phyloP scores from a whole-genome alignment of 2,329 filamentous ascomycete species.

The Colletotrichum sp. region DNA sequence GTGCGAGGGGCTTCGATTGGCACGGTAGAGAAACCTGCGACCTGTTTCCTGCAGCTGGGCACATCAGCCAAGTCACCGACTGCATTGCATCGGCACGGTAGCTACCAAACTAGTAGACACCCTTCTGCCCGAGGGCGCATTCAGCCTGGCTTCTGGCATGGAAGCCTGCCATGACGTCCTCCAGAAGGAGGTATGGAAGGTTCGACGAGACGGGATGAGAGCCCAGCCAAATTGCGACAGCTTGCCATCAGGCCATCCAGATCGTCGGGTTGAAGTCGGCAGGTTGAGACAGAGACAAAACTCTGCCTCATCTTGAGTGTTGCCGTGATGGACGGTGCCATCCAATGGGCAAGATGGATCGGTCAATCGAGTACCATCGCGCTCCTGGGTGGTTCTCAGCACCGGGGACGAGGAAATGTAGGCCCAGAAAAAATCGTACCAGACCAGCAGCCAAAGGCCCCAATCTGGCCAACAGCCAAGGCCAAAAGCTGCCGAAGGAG shows the following conservation, averaged over 20 bases:
- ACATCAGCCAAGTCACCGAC: not conserved
- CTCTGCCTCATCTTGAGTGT: not conserved
- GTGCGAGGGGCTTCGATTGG: not conserved
- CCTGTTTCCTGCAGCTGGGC: not conserved
- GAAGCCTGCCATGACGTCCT: not conserved
- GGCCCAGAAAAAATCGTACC: constrained; percentile 11
- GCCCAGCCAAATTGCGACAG: not conserved
- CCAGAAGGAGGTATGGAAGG: not conserved
- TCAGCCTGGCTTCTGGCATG: not conserved
- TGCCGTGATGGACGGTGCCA: not conserved
- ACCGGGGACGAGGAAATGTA: constrained; percentile 3
- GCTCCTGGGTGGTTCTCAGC: not conserved
- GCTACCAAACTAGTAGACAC: not conserved
- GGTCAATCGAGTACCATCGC: not conserved
- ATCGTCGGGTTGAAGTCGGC: not conserved
- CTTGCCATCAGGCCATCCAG: constrained; percentile 2
- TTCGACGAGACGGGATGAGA: constrained; percentile 2
- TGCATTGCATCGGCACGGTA: not conserved
- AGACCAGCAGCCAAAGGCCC: not conserved
- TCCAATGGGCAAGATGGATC: not conserved
- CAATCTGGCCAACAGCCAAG: constrained; percentile 9
- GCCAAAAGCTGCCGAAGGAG: not conserved
- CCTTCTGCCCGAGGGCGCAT: not conserved
- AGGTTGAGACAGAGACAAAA: not conserved
- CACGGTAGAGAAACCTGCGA: not conserved